Percentiles rank a stretch among this genome's conserved stretches.
Conservation (phyloP, 257 asterid species). For the Nicotiana attenuata region DNA sequence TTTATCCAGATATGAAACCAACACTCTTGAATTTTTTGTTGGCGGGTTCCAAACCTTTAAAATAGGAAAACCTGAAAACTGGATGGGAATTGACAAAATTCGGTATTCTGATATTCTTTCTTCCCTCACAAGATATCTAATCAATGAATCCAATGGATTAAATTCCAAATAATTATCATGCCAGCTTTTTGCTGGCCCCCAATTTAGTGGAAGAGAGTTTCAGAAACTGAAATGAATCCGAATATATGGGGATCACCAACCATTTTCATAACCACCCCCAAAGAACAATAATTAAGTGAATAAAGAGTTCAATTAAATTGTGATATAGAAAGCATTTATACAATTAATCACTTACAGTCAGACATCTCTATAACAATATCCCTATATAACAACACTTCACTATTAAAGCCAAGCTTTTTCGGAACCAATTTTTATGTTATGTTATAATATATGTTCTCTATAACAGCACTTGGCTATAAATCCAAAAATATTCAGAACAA, state of each 20-base stretch:
- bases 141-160: constrained; percentile 12
- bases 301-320: not conserved
- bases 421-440: too few relatives aligned
- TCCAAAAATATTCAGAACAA: too few relatives aligned
- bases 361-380: too few relatives aligned
- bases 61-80: not conserved
- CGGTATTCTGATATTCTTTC: not conserved
- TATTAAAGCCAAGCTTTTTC: too few relatives aligned
- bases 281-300: not conserved
- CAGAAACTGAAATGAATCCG: constrained; percentile 22
- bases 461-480: too few relatives aligned
- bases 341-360: too few relatives aligned
- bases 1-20: too few relatives aligned
- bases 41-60: not conserved
- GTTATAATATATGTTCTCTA: too few relatives aligned
- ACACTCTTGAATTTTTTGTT: not conserved
- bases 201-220: constrained; percentile 30
- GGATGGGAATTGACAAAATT: not conserved
- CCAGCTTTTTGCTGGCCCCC: constrained; percentile 28
- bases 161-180: constrained; percentile 27
- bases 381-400: too few relatives aligned
- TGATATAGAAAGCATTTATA: too few relatives aligned
- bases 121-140: not conserved
- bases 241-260: not conserved
- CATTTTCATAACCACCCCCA: not conserved